phyloP scores from a whole-genome alignment of 2,329 filamentous ascomycete genomes.

The Xylaria polymorpha region DNA sequence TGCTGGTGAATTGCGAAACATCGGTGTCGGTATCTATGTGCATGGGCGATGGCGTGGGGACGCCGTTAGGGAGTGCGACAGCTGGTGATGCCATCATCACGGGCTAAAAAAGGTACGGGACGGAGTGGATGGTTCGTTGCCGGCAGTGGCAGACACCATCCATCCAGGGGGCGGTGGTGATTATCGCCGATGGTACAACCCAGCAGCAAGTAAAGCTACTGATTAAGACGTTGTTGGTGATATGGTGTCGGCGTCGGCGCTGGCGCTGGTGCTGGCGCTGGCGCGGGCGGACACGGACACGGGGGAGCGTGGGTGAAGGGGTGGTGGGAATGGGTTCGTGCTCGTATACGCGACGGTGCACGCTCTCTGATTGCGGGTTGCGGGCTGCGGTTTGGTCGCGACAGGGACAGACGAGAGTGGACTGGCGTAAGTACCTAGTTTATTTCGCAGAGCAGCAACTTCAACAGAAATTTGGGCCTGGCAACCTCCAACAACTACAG shows the following conservation, averaged over 20 bases:
- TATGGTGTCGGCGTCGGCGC: constrained; percentile 14
- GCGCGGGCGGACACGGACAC: constrained; percentile 27
- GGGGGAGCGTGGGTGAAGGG: background rate
- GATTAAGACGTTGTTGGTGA: constrained; percentile 20
- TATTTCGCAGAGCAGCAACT: constrained; percentile 26
- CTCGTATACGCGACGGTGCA: constrained; percentile 35
- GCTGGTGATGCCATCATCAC: constrained; percentile 48
- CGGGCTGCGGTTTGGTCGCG: constrained; percentile 33
- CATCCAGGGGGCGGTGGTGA: constrained; percentile 22
- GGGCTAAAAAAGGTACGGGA: constrained; percentile 18
- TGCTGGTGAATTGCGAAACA: constrained; percentile 43
- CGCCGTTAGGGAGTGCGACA: constrained; percentile 48
- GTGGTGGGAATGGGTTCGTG: constrained; percentile 24
- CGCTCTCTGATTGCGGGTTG: constrained; percentile 29
- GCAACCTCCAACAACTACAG: constrained; percentile 37
- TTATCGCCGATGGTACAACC: constrained; percentile 21
- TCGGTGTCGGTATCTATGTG: constrained; percentile 40
- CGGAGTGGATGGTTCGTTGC: constrained; percentile 12
- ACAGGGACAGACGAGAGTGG: constrained; percentile 28
- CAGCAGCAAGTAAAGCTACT: background rate
- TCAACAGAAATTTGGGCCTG: constrained; percentile 26
- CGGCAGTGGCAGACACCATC: constrained; percentile 21
- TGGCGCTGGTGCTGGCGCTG: constrained; percentile 17
- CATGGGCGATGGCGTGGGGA: constrained; percentile 42
- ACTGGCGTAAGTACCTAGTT: constrained; percentile 2